Base-by-base conservation (phyloP, 768 basidiomycete genomes). In the Tulasnella calospora region DNA sequence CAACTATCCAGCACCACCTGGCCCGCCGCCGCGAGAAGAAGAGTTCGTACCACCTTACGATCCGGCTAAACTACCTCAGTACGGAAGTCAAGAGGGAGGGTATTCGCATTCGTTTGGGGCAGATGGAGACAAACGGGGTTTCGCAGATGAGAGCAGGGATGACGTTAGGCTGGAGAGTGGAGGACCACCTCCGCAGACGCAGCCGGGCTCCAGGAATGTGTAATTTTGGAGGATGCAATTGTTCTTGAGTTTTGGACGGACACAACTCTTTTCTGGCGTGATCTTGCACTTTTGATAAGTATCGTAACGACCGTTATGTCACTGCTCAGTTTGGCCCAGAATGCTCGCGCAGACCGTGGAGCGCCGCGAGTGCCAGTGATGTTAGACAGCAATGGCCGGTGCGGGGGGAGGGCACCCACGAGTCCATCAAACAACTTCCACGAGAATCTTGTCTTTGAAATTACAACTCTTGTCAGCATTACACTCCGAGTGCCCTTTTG, bases 11-110 rank as follows among this genome's bases (percentile, higher is more conserved):
- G 81, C 86, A 2, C 88, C 89, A 82, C 40, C 79, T 27, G 79
- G 79, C 40, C 44, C 79, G 23, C 73, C 73, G 0, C 40, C 10
- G 2, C 41, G 78, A 33, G 76, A 79, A 33, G 76, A 79, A 17
- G 76, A 79, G 69, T 92, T 92, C 83, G 89, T 87, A 80, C 88
- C 89, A 7, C 89, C 91, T 0, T 92, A 91, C 83, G 76, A 78
- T 51, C 71, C 77, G 13, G 47, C 78, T 41, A 77, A 81, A 69
- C 19, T 81, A 12, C 80, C 83, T 74, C 77, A 79, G 13, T 83
- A 83, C 80, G 61, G 82, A 86, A 44, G 61, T 15, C 78, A 71
- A 2, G 75, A 81, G 33, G 81, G 21, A 86, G 86, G 74, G 83
- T 85, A 85, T 61, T 78, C 74, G n/a, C 69, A 72, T 3, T 30